Base-by-base conservation (phyloP, 768 basidiomycete genomes). In the Russula brevipes region DNA sequence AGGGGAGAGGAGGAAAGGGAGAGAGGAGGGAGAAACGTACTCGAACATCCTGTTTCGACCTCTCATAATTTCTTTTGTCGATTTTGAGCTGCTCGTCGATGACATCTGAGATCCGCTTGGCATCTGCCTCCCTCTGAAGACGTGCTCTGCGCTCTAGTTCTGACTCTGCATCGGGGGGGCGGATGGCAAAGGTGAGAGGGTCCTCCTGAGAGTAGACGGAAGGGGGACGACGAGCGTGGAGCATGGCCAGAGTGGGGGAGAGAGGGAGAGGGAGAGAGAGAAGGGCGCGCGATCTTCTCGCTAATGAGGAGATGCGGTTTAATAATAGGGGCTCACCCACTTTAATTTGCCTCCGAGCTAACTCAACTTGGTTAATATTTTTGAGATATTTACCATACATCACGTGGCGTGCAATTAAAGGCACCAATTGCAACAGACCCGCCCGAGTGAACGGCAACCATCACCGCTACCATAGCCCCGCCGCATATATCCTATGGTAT, bases 61-160 rank as follows among this genome's bases (percentile, higher is more conserved):
- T 83, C 73, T 81, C 85, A 60, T 84, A 69, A 55, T 78, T 80
- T 72, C 88, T 87, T 60, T 84, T 81, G 70, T 93, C 91, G 62
- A 77, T 75, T 67, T 84, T 82, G 57, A 93, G 79, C 68, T 89
- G 83, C 70, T 91, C 89, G 74, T 93, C 91, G 69, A 93, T 93
- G 72, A 81, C 81, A 64, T 93, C 90, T 53, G 88, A 91, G 63
- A 87, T 76, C 53, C 84, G 82, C 72, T 85, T 87, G 3, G 90
- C 89, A 65, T 91, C 87, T 0, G 83, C 83, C 75, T 93, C 91
- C 41, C 77, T 72, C 64, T 80, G 75, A 17, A 91, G 81, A 60
- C 91, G 83, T 38, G 73, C 66, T 53, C 78, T 76, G 53, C 87
- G 85, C 71, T 92, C 85, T 0, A 75, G 71, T 1, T 86, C 85